A percentile compares a stretch with the other conserved stretches of the same genome.
These are phyloP conservation scores for Trichoderma afroharzianum DNA, from an alignment of 2,329 filamentous ascomycete genomes.

Conservation along the genomic window DNA sequence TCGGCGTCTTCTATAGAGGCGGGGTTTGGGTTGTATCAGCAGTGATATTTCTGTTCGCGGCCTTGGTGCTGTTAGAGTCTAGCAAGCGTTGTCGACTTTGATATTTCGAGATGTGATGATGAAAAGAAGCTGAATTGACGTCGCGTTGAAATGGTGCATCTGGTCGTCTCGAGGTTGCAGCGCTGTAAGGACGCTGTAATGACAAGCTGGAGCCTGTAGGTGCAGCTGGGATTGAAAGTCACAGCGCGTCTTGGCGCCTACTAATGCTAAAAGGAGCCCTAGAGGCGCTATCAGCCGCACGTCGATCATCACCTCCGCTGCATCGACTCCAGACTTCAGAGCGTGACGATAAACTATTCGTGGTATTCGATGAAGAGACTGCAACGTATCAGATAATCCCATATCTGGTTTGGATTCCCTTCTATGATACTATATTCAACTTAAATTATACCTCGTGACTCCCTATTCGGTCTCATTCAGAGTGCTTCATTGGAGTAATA, in stretches of 20 bases:
- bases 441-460: neutral
- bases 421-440: rapidly evolving
- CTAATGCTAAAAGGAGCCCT: neutral
- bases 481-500: too few relatives aligned
- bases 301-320: neutral
- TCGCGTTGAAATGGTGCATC: neutral
- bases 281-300: neutral
- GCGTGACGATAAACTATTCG: neutral
- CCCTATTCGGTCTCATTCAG: too few relatives aligned
- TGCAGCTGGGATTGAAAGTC: neutral
- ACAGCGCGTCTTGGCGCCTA: neutral
- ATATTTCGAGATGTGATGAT: neutral
- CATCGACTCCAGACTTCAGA: neutral
- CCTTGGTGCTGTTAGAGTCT: neutral
- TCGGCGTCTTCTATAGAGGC: neutral
- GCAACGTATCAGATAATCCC: neutral
- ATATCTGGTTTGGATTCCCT: neutral
- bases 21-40: neutral
- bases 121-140: neutral
- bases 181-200: neutral
- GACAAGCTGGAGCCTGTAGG: neutral
- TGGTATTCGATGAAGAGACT: neutral
- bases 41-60: neutral
- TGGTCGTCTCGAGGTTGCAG: neutral
- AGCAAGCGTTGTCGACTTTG: neutral